Conservation (phyloP, 2,329 filamentous ascomycete species). For the Sporothrix inflata region DNA sequence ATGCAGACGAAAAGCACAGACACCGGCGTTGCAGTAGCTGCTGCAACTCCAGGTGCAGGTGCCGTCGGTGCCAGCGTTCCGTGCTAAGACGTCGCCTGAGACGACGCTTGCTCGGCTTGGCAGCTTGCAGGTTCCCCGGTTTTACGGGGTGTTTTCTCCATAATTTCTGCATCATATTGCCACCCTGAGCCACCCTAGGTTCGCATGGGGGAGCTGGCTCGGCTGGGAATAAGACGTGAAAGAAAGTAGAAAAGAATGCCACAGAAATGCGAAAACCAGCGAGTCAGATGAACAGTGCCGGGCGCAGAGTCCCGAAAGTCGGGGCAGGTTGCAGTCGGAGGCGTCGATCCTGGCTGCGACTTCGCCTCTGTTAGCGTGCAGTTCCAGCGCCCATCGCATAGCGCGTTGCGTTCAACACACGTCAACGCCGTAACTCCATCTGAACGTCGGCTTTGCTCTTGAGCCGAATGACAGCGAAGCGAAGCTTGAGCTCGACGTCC, state of each 20-base stretch:
- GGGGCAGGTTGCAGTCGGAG: conserved; percentile 17
- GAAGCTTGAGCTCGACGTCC: neutral
- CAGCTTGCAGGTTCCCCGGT: neutral
- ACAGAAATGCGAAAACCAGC: too few relatives aligned
- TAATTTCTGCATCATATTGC: neutral
- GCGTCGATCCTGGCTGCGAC: neutral
- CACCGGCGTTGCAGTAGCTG: neutral
- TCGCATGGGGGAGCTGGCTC: neutral
- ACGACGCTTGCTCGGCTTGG: neutral
- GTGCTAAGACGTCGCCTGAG: neutral
- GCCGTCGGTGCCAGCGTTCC: neutral
- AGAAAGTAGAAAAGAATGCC: neutral
- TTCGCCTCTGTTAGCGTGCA: neutral
- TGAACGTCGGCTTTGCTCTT: neutral
- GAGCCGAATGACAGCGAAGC: neutral
- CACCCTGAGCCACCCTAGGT: neutral
- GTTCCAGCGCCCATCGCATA: too few relatives aligned
- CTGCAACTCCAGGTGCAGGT: neutral
- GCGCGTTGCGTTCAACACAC: too few relatives aligned
- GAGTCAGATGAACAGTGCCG: neutral
- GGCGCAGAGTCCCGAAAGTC: neutral
- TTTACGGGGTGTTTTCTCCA: neutral
- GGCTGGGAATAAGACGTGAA: neutral
- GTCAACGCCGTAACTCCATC: neutral
- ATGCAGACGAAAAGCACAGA: neutral